Percentiles rank a stretch among this genome's conserved stretches.
These are phyloP conservation scores for Thermothielavioides terrestris DNA, from an alignment of 495 filamentous ascomycete species.

Conservation along the genomic window DNA sequence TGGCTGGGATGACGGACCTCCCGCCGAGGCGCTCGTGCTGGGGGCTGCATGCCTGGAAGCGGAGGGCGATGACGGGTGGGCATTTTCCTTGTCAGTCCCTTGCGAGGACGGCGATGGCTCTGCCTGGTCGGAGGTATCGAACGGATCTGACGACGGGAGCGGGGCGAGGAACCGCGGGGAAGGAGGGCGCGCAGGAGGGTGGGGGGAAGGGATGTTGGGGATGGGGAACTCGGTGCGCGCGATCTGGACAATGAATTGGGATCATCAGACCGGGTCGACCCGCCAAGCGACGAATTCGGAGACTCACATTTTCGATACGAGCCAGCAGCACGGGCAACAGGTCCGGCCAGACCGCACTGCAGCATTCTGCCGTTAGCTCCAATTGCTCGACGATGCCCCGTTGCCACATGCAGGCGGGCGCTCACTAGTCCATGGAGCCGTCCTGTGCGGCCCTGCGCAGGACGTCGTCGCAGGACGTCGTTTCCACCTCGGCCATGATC, in stretches of 20 bases:
- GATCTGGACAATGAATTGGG: conserved; percentile 24
- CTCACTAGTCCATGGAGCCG: conserved; percentile 62
- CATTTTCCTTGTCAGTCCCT: conserved; percentile 42
- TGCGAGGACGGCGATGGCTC: conserved; percentile 34
- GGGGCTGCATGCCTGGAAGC: background rate
- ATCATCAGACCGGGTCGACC: background rate
- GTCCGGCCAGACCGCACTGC: conserved; percentile 34
- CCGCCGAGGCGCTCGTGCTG: conserved; percentile 12
- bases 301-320: conserved; percentile 34
- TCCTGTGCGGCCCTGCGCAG: conserved; percentile 55
- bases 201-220: conserved; percentile 29
- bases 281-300: background rate
- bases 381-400: background rate
- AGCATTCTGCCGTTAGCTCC: background rate
- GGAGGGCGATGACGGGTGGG: conserved; percentile 21
- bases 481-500: conserved; percentile 35
- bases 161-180: conserved; percentile 38
- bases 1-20: conserved; percentile 13
- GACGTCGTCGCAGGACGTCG: conserved; percentile 53
- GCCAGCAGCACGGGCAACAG: conserved; percentile 30
- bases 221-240: conserved; percentile 38
- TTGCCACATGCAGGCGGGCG: background rate
- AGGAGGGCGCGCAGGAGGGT: conserved; percentile 24
- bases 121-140: conserved; percentile 37
- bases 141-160: conserved; percentile 40